Evolutionary conservation across 2,329 filamentous ascomycete species (phyloP).

Genomic region (Kalaharituber pfeilii): DNA sequence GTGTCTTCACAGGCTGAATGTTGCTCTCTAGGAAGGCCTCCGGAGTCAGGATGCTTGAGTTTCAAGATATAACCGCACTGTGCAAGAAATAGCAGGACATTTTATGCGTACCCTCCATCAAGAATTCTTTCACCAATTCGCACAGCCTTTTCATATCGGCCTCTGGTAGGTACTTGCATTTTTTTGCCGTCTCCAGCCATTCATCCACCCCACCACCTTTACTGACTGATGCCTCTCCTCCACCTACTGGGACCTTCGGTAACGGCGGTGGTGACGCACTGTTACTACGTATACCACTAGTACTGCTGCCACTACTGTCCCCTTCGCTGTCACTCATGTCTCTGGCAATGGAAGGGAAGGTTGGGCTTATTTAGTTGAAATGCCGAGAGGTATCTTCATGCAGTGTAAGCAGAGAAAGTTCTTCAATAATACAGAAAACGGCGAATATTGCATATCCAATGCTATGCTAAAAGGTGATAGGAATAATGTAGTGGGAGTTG

Average conservation of each 20-base stretch:
- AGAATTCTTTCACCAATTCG: constrained; percentile 94
- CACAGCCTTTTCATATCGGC: constrained; percentile 96
- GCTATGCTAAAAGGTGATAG: too few species aligned
- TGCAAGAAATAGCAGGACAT: neutral
- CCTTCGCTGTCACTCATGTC: neutral
- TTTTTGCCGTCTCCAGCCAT: constrained; percentile 91
- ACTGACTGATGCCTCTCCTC: constrained; percentile 49
- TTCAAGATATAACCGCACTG: too few species aligned
- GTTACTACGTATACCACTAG: neutral
- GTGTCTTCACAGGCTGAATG: constrained; percentile 92
- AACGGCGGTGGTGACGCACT: neutral
- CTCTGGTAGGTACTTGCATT: constrained; percentile 93
- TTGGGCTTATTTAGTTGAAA: too few species aligned
- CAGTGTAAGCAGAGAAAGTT: too few species aligned
- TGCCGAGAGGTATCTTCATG: too few species aligned
- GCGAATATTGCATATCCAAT: too few species aligned
- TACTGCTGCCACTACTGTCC: neutral
- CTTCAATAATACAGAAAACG: too few species aligned
- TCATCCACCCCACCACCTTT: constrained; percentile 78
- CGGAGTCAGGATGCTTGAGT: constrained; percentile 1
- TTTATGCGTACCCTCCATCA: constrained; percentile 73
- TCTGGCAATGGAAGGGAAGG: too few species aligned
- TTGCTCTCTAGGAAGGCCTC: constrained; percentile 57
- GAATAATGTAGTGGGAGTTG: too few species aligned
- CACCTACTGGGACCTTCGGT: neutral